Evolutionary conservation across 2,329 filamentous ascomycete genomes (phyloP), one percentile per base, ranked within the genome.

Genomic region (Aschersonia sp.): DNA sequence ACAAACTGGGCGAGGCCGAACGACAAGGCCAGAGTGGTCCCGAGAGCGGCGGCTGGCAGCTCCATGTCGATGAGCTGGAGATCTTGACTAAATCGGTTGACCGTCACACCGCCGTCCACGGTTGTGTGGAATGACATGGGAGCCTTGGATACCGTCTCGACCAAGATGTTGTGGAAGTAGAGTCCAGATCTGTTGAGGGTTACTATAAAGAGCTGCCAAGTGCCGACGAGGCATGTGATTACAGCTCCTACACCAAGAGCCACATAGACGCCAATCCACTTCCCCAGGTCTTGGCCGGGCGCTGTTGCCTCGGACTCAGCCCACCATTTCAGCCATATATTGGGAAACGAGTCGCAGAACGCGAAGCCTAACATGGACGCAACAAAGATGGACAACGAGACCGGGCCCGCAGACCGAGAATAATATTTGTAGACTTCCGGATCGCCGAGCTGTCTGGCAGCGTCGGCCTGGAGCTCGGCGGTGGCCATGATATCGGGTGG

Each of bases 31-130:
- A 42, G 11, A 7, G 41, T 42, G 41, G 41, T 42, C n/a, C 22
- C 10, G 22, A 42, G 10, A 14, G 59, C 35, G 2, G 50, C 50
- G 5, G 60, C 45, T 0, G 68, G 66, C 0, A 71, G 53, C 30
- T 68, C 63, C 1, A 55, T 56, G 39, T 71, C 68, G 4, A 71
- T 55, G 0, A 71, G 56, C 2, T 58, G 62, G 52, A 69, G 57
- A 32, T 73, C 70, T 50, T 72, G 69, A 0, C 66, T 68, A 51
- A 73, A 73, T 5, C 68, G 52, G 29, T 70, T 71, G 5, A 63
- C 65, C 31, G 68, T 58, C 2, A 63, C 53, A 2, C 70, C 70
- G 0, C 58, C 57, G 48, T 72, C 69, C 0, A 65, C 70, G 0
- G 49, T 60, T 0, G 64, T 63, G 45, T 71, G 68, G 50, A 71